phyloP scores from a whole-genome alignment of 768 basidiomycete genomes.

The Lactifluus subvellereus region DNA sequence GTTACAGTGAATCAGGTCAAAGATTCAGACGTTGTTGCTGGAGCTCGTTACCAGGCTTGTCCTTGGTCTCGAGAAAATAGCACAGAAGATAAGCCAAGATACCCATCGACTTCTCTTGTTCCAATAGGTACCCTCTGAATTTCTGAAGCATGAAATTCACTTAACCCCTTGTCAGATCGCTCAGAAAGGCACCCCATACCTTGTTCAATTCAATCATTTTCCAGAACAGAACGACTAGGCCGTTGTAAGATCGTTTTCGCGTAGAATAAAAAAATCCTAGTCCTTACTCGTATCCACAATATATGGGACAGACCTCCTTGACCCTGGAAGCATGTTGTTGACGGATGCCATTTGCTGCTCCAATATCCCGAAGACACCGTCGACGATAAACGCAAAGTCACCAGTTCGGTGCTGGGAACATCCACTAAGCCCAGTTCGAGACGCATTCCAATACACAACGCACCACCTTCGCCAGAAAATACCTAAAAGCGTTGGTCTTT shows the following conservation, averaged over 20 bases:
- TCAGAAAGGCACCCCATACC: slow-evolving; percentile 36
- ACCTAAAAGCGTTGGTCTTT: slow-evolving; percentile 83
- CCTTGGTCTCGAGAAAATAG: slow-evolving; percentile 84
- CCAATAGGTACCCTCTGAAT: slow-evolving; percentile 77
- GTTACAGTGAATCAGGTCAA: slow-evolving; percentile 11
- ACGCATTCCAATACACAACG: neutral
- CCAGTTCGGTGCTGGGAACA: slow-evolving; percentile 70
- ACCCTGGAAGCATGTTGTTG: slow-evolving; percentile 77
- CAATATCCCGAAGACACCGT: slow-evolving; percentile 61
- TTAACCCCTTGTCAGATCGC: neutral
- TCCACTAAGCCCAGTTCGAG: neutral
- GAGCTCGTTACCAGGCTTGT: slow-evolving; percentile 71
- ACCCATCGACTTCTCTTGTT: slow-evolving; percentile 75
- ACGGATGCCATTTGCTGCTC: slow-evolving; percentile 71
- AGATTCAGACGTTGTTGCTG: neutral
- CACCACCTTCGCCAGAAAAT: slow-evolving; percentile 71
- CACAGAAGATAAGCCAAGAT: slow-evolving; percentile 73
- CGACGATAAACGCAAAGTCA: slow-evolving; percentile 81
- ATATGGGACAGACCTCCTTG: slow-evolving; percentile 77
- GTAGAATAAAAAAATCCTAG: neutral
- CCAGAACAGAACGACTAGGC: slow-evolving; percentile 75
- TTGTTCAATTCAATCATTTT: slow-evolving; percentile 91
- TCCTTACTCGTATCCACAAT: slow-evolving; percentile 72
- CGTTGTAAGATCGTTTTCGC: neutral
- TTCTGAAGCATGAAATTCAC: slow-evolving; percentile 47